A percentile compares a stretch with the other conserved stretches of the same genome.
phyloP scores from a whole-genome alignment of 306 rosid species.

The Aeschynomene evenia region DNA sequence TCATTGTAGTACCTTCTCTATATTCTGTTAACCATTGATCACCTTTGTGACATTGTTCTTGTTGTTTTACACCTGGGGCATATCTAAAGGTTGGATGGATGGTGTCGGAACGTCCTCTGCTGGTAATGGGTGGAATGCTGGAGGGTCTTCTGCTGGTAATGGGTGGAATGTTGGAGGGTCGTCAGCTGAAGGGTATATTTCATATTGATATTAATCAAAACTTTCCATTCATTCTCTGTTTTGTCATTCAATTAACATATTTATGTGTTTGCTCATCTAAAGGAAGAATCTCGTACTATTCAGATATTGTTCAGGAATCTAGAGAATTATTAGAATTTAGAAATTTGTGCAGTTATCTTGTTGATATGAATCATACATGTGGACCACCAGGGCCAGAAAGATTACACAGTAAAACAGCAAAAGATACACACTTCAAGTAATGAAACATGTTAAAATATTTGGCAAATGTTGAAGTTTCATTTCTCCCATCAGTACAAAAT shows the following conservation, averaged over 20 bases:
- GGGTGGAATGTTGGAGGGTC: constrained; percentile 51
- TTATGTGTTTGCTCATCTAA: neutral
- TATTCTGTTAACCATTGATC: constrained; percentile 13
- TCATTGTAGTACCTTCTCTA: neutral
- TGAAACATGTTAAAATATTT: neutral
- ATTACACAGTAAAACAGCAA: neutral
- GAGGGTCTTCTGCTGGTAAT: constrained; percentile 46
- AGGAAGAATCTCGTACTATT: neutral
- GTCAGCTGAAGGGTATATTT: constrained; percentile 58
- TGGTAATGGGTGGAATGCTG: constrained; percentile 62
- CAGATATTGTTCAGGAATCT: constrained; percentile 3
- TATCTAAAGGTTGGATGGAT: constrained; percentile 64
- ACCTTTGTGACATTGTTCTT: constrained; percentile 29
- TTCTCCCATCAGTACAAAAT: neutral
- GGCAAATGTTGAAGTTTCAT: no score
- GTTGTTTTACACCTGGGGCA: constrained; percentile 24
- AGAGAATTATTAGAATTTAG: neutral
- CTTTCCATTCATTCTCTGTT: constrained; percentile 5
- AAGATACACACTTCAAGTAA: neutral
- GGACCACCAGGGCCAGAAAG: neutral
- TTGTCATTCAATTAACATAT: neutral
- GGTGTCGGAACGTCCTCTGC: constrained; percentile 67
- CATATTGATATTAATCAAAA: constrained; percentile 12
- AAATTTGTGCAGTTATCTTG: neutral
- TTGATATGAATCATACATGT: neutral